Evolutionary conservation across 306 rosid species (phyloP), one percentile per base, ranked within the genome.

Genomic region (Luffa aegyptiaca): DNA sequence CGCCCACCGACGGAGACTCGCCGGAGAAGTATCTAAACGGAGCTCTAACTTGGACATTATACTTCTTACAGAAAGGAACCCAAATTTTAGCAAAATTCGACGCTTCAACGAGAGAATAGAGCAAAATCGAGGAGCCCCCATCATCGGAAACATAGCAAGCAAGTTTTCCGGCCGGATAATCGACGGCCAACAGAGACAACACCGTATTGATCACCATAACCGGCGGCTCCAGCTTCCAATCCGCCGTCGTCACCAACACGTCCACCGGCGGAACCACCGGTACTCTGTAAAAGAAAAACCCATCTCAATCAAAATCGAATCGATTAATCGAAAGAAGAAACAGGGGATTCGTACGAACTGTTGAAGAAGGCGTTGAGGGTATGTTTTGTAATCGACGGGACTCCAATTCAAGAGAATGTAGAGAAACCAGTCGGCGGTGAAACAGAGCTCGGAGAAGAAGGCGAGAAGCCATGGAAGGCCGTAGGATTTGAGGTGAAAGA

Each of bases 81-180:
- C 96, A 91, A 61, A 82, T 41, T 66, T 83, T 42, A 14, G 97
- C 96, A 81, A 89, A 93, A 18, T 86, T 88, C 0, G 86, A 20
- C 2, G 96, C 91, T 84, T 93, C 86, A 0, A 73, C 18, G 46
- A 92, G 92, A 10, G 89, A 84, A 68, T 83, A 89, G 66, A 81
- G 83, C 16, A 83, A 87, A 63, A 72, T 17, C 52, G 85, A 79
- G 3, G 96, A 90, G 36, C 93, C 88, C 0, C 93, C 93, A 77
- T 93, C 98, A 71, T 91, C 98, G 0, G 97, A 93, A 12, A 91
- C 92, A 66, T 90, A 93, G 68, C 93, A 90, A 80, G 93, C 91
- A 13, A 90, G 84, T 86, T 87, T 89, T 56, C 85, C 39, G 45
- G 92, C 6, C 9, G 96, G 97, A 21, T 93, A 90, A 84, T 93